A percentile compares a stretch with the other conserved stretches of the same genome.
These are phyloP conservation scores for Fragaria ananassa DNA, from an alignment of 306 rosid species.

Conservation along the genomic window DNA sequence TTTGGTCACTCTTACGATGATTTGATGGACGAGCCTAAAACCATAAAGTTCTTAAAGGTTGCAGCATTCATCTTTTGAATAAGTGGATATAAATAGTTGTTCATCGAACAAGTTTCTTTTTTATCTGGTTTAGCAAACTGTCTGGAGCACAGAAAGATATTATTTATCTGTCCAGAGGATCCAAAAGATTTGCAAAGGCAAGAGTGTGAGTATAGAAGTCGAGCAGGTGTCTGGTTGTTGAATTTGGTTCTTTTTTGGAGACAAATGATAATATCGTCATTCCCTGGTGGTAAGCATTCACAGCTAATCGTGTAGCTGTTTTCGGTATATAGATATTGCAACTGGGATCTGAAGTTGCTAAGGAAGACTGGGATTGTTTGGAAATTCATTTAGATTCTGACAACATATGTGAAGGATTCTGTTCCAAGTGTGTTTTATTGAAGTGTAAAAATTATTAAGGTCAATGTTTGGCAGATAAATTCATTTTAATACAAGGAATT, in stretches of 20 bases:
- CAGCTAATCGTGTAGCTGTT: not conserved
- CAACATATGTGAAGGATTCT: not conserved
- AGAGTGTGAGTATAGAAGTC: slow-evolving; percentile 2
- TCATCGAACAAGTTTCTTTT: not conserved
- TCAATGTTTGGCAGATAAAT: not conserved
- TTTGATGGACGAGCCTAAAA: slow-evolving; percentile 3
- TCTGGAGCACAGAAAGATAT: slow-evolving; percentile 9
- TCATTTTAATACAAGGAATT: not conserved
- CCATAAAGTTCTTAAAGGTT: slow-evolving; percentile 3
- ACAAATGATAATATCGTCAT: not conserved
- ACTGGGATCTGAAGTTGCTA: not conserved
- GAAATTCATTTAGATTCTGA: not conserved
- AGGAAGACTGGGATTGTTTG: not conserved
- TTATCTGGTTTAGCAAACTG: slow-evolving; percentile 10
- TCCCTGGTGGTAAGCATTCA: slow-evolving; percentile 10
- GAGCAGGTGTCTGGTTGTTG: not conserved
- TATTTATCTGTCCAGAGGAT: not conserved
- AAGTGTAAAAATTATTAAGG: not conserved
- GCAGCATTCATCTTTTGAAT: slow-evolving; percentile 4
- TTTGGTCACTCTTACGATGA: not conserved
- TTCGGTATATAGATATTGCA: not conserved
- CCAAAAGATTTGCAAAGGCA: not conserved
- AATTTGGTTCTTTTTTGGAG: not conserved
- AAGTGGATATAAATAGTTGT: slow-evolving; percentile 9
- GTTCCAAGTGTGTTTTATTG: not conserved